These are phyloP conservation scores for Lodderomyces jiufengensis DNA, from an alignment of 1,139 yeast species.

Conservation along the genomic window DNA sequence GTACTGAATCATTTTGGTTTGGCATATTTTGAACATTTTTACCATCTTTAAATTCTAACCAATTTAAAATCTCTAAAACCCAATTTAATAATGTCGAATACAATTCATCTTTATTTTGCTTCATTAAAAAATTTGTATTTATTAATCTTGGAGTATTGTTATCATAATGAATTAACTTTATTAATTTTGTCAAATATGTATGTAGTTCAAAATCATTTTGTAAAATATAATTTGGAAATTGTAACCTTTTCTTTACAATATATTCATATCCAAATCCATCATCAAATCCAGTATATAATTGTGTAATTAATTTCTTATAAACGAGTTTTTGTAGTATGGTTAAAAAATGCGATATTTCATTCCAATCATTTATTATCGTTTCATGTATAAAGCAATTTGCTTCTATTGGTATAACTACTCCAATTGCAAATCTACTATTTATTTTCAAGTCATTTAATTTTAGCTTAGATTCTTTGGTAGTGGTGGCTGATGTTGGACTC, in stretches of 20 bases:
- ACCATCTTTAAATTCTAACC: slow-evolving; percentile 64
- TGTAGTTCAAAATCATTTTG: slow-evolving; percentile 44
- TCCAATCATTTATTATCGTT: slow-evolving; percentile 48
- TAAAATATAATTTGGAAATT: slow-evolving; percentile 33
- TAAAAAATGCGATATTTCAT: slow-evolving; percentile 40
- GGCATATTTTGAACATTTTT: slow-evolving; percentile 4
- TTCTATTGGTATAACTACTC: slow-evolving; percentile 46
- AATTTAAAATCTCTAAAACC: slow-evolving; percentile 55
- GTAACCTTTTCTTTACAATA: slow-evolving; percentile 35
- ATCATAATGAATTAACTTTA: slow-evolving; percentile 38
- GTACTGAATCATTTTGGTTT: slow-evolving; percentile 2
- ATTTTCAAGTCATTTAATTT: slow-evolving; percentile 13
- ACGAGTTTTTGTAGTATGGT: slow-evolving; percentile 37
- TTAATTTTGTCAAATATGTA: slow-evolving; percentile 30
- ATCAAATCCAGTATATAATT: slow-evolving; percentile 17
- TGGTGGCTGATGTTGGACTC: slow-evolving; percentile 35
- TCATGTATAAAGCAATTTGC: slow-evolving; percentile 32
- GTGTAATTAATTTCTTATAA: slow-evolving; percentile 30
- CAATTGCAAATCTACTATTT: slow-evolving; percentile 45
- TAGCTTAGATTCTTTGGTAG: slow-evolving; percentile 21
- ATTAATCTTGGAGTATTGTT: slow-evolving; percentile 47
- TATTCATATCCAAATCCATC: slow-evolving; percentile 19
- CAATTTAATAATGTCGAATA: slow-evolving; percentile 42
- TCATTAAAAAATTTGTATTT: slow-evolving; percentile 33
- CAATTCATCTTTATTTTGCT: slow-evolving; percentile 11